Conservation (phyloP, 2,329 filamentous ascomycete species). For the Sphaerulina vaccinii region DNA sequence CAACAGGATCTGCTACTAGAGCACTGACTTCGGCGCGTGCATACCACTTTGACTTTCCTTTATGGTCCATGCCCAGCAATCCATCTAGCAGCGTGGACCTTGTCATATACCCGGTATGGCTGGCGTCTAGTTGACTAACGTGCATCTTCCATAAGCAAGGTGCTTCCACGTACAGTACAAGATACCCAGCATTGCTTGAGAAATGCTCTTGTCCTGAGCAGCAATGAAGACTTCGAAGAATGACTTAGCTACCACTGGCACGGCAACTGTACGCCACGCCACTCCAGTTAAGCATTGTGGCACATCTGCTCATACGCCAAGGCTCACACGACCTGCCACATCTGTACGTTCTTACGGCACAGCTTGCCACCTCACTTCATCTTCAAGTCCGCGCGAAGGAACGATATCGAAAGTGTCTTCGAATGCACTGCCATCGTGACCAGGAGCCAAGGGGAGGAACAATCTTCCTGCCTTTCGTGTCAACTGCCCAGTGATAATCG, state of each 20-base stretch:
- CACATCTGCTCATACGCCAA: neutral
- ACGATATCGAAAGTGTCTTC: neutral
- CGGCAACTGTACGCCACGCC: neutral
- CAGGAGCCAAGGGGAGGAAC: no score
- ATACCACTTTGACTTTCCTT: neutral
- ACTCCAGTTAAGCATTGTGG: constrained; percentile 8
- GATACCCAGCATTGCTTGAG: constrained; percentile 8
- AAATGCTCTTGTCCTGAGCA: constrained; percentile 1
- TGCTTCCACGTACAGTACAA: neutral
- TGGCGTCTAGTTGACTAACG: no score
- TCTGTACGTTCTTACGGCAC: neutral
- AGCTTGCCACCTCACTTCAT: neutral
- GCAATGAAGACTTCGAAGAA: constrained; percentile 10
- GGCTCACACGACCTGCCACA: neutral
- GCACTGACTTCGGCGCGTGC: no score
- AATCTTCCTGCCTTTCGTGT: no score
- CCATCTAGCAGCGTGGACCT: no score
- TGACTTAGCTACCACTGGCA: constrained; percentile 1
- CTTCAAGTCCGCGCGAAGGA: neutral
- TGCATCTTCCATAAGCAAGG: neutral
- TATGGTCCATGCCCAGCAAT: neutral
- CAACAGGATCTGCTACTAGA: no score
- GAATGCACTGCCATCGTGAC: no score
- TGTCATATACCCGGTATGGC: no score
- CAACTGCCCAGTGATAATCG: no score